phyloP scores from a whole-genome alignment of 2,329 filamentous ascomycete genomes.

The Pseudopithomyces chartarum region DNA sequence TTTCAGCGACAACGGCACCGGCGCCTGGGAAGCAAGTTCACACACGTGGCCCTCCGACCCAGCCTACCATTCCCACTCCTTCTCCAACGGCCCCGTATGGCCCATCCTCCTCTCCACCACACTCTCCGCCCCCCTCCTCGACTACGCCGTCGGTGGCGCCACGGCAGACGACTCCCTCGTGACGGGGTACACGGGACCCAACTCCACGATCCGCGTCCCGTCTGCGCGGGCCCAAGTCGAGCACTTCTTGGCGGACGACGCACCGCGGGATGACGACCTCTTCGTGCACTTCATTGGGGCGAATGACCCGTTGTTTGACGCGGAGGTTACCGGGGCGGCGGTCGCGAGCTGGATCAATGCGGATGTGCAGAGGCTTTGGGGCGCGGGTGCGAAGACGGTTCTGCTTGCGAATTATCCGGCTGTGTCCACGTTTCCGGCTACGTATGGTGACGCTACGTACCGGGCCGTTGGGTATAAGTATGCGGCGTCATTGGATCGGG shows the following conservation, averaged over 20 bases:
- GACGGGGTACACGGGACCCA: neutral
- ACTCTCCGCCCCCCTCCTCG: neutral
- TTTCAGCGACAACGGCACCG: neutral
- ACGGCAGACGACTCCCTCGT: neutral
- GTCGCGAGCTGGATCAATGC: neutral
- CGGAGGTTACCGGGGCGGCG: neutral
- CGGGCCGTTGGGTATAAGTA: neutral
- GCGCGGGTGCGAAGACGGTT: neutral
- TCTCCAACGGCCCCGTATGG: neutral
- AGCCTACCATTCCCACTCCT: neutral
- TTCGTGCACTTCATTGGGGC: neutral
- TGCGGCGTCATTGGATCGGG: neutral
- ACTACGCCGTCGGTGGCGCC: neutral
- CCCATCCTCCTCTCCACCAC: neutral
- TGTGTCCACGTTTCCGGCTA: neutral
- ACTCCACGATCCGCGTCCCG: neutral
- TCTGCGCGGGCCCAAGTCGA: neutral
- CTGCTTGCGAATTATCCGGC: neutral
- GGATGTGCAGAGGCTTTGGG: neutral
- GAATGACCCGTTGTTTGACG: neutral
- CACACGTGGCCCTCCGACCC: neutral
- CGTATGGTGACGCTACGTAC: neutral
- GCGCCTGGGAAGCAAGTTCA: neutral
- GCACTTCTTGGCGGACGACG: neutral
- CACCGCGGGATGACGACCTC: neutral